Evolutionary conservation across 2,329 filamentous ascomycete genomes (phyloP).

Genomic region (Clonostachys solani): DNA sequence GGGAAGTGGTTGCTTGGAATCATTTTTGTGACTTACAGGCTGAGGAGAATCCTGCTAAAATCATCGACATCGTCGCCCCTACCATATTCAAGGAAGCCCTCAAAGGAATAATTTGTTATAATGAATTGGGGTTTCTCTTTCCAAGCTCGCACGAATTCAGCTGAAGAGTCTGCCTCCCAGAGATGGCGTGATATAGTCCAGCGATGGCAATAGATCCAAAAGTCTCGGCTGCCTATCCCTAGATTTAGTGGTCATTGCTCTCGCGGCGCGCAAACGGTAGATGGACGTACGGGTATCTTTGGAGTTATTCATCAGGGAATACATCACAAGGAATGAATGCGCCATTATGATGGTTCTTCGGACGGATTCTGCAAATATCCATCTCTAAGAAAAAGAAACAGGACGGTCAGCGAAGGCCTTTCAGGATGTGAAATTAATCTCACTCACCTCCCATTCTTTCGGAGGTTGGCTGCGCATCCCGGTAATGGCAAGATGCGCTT

Average conservation of each 20-base stretch:
- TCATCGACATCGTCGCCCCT: conserved; percentile 20
- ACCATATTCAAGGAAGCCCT: conserved; percentile 16
- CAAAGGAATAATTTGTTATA: conserved; percentile 18
- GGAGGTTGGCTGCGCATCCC: not conserved
- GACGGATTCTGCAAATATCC: conserved; percentile 25
- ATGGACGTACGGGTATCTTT: not conserved
- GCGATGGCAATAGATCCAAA: conserved; percentile 16
- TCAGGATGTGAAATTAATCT: not conserved
- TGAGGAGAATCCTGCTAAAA: conserved; percentile 18
- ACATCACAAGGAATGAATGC: conserved; percentile 18
- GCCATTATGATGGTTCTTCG: conserved; percentile 22
- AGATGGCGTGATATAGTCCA: conserved; percentile 22
- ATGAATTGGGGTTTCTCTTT: conserved; percentile 5
- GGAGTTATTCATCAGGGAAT: conserved; percentile 15
- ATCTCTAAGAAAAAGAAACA: conserved; percentile 13
- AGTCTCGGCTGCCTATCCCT: not conserved
- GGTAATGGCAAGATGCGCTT: not conserved
- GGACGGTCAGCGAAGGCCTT: not conserved
- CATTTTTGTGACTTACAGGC: not conserved
- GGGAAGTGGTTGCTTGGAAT: too few relatives aligned
- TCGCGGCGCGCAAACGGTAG: not conserved
- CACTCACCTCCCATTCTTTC: not conserved
- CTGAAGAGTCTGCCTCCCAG: conserved; percentile 20
- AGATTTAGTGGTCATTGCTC: not conserved
- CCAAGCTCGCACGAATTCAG: conserved; percentile 19